Evolutionary conservation across 192 early-diverging fungal species (phyloP), one percentile per base, ranked within the genome.

Genomic region (Backusella circina): DNA sequence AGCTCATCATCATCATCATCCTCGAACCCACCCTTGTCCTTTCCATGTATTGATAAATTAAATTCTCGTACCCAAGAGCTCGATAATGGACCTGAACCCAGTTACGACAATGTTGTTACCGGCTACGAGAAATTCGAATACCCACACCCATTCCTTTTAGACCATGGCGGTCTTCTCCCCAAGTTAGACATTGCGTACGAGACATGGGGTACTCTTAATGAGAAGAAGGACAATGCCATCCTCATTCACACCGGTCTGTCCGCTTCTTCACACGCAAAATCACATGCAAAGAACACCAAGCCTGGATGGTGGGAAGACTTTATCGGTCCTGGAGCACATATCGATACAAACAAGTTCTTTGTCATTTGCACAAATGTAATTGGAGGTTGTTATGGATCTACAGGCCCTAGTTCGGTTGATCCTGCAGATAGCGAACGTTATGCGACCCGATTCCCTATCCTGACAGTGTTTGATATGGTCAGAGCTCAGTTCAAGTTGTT

Each of bases 251-350:
- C 96, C n/a, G 97, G 97, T 66, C 85, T 99, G 12, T 95, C 93
- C 18, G 98, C 90, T 36, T 93, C 90, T 73, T 93, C 91, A 26
- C 97, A 99, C 73, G 97, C 97, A 50, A 95, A 92, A 79, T 95
- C 92, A 70, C 95, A 97, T 73, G 84, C 78, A 13, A 83, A 86
- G 18, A 97, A 99, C 85, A 76, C 70, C 31, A 83, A 88, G 9
- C 88, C 90, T 15, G 97, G 97, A 64, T 99, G 97, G 97, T 99
- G 97, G 97, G 96, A 99, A 76, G 90, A 91, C 76, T 99, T 98
- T 75, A 99, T 99, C 76, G 92, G 97, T 1, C 94, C 97, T n/a
- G 96, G 96, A 44, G 73, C 85, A 31, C 88, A 95, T 3, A 89
- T 99, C 21, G 98, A 99, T 70, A 98, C 97, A 33, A 88, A 95